Evolutionary conservation across 306 rosid genomes (phyloP).

Genomic region (Myrica gale): DNA sequence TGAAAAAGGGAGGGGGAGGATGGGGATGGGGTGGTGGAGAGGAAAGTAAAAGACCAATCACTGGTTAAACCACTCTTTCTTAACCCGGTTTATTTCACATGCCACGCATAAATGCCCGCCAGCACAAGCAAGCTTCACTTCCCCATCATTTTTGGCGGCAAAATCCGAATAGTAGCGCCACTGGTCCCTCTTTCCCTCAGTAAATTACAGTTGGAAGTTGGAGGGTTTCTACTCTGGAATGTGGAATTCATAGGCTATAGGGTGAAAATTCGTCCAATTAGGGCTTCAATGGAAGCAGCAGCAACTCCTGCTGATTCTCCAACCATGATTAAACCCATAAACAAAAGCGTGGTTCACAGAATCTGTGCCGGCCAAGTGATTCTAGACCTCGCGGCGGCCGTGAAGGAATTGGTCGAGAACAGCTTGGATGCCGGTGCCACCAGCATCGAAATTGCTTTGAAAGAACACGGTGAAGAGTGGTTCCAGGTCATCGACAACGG

Average conservation of each 20-base stretch:
- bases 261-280: constrained; percentile 14
- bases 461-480: constrained; percentile 68
- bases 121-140: too few species aligned
- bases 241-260: background rate
- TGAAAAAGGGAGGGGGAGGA: too few species aligned
- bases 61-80: too few species aligned
- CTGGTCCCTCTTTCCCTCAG: too few species aligned
- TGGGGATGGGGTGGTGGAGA: too few species aligned
- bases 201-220: too few species aligned
- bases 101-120: too few species aligned
- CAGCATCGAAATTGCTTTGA: constrained; percentile 69
- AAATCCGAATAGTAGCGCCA: too few species aligned
- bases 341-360: constrained; percentile 64
- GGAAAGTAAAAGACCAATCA: too few species aligned
- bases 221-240: too few species aligned
- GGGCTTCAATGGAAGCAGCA: constrained; percentile 39
- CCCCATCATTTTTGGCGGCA: too few species aligned
- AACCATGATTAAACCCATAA: constrained; percentile 56
- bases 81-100: too few species aligned
- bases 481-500: constrained; percentile 92
- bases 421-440: constrained; percentile 94
- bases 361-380: constrained; percentile 95
- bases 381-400: constrained; percentile 93
- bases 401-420: constrained; percentile 91
- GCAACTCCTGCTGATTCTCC: constrained; percentile 40